Base-by-base conservation (phyloP, 306 rosid genomes). In the Quillaja saponaria region DNA sequence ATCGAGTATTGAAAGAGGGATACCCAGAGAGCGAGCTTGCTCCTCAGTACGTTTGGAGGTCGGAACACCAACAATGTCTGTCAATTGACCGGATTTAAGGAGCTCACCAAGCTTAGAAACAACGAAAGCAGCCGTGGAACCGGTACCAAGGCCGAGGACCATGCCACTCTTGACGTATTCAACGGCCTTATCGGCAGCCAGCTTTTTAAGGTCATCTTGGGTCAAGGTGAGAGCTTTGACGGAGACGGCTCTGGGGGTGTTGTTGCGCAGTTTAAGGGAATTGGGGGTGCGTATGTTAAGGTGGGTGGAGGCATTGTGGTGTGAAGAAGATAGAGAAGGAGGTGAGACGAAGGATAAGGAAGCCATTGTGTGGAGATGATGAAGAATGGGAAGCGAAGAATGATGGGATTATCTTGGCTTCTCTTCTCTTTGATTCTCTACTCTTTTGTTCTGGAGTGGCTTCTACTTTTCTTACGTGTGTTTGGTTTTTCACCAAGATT, bases 91-190 rank as follows among this genome's bases (percentile, higher is more conserved):
- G 52, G 94, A 72, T 47, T 34, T 34, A 58, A 88, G 70, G 40
- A 88, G 84, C 2, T 78, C 49, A 39, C 94, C 96, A 46, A 88
- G 90, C 66, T 85, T 88, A 71, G 88, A 54, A 55, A 88, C 96
- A 58, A 88, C 94, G 48, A 88, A 88, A 38, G 96, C 96, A 33
- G 96, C 96, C 21, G 96, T 88, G 76, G 94, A 88, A 58, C 96
- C 94, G 15, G 94, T 88, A 20, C 96, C 96, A 50, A 88, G 96
- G 48, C 96, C 96, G 28, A 88, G 86, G 71, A 88, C 88, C 96
- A 88, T 88, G 54, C 96, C 94, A 69, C 72, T 55, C 47, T 84
- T 86, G 55, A 88, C 94, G 51, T 78, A 79, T 10, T 83, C 96
- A 20, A 88, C 94, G 71, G 96, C 96, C 14, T 85, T 85, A 51